Percentiles rank a stretch among this genome's conserved stretches.
phyloP scores from a whole-genome alignment of 2,329 filamentous ascomycete genomes.

The Paecilomyces dactylethromorphus region DNA sequence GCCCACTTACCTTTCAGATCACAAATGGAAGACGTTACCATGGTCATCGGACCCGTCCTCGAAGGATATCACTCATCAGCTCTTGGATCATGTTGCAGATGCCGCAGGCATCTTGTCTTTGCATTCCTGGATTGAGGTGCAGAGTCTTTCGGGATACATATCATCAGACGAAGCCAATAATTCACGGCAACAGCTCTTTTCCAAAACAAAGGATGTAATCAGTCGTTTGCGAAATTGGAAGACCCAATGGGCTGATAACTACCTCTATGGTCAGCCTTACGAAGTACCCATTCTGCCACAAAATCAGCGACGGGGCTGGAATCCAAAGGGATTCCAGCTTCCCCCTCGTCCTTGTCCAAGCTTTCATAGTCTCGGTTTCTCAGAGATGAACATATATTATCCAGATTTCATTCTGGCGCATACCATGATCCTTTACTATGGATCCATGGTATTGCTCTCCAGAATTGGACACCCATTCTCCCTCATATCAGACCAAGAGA shows the following conservation, averaged over 20 bases:
- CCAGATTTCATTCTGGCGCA: not conserved
- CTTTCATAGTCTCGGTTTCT: not conserved
- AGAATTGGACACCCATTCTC: not conserved
- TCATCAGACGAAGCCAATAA: not conserved
- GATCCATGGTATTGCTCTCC: not conserved
- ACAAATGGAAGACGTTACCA: constrained; percentile 1
- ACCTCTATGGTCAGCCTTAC: not conserved
- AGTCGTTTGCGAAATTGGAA: not conserved
- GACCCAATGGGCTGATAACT: not conserved
- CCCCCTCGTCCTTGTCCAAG: not conserved
- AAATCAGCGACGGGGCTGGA: not conserved
- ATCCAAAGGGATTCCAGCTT: not conserved
- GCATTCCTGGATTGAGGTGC: not conserved
- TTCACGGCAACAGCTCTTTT: not conserved
- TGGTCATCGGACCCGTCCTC: not conserved
- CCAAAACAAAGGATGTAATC: not conserved
- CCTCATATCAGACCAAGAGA: not conserved
- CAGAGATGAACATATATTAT: not conserved
- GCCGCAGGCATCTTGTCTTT: not conserved
- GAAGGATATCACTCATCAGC: not conserved
- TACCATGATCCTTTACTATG: not conserved
- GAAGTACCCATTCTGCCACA: not conserved
- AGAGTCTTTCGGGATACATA: not conserved
- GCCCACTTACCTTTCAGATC: not conserved
- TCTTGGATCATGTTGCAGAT: not conserved